A percentile compares a stretch with the other conserved stretches of the same genome.
phyloP scores from a whole-genome alignment of 441 rosid species.

The Oxalis stricta region DNA sequence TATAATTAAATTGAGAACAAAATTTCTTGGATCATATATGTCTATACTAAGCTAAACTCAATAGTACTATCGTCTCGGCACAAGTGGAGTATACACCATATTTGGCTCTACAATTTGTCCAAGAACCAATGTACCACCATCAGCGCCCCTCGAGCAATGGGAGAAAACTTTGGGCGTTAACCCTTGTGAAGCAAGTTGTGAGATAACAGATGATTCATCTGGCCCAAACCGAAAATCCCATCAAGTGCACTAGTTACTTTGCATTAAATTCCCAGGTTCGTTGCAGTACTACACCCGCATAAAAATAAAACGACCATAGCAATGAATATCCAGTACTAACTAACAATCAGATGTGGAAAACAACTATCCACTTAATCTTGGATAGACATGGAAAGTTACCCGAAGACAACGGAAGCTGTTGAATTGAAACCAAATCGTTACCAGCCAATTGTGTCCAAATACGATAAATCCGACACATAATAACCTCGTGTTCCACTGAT shows the following conservation, averaged over 20 bases:
- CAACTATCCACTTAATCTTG: too few relatives aligned
- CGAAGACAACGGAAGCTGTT: constrained; percentile 31
- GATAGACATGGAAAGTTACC: too few relatives aligned
- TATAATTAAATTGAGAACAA: too few relatives aligned
- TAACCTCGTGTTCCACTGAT: constrained; percentile 39
- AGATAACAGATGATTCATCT: constrained; percentile 47
- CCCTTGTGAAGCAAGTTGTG: constrained; percentile 53
- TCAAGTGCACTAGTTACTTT: constrained; percentile 63
- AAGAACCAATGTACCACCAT: constrained; percentile 70
- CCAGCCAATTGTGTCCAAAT: constrained; percentile 19
- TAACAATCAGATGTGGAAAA: too few relatives aligned
- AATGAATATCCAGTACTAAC: too few relatives aligned
- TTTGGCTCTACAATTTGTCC: constrained; percentile 66
- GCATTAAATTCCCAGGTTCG: constrained; percentile 55
- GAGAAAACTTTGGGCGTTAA: constrained; percentile 58
- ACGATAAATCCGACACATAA: constrained; percentile 27
- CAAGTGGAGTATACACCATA: constrained; percentile 61
- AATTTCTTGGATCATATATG: too few relatives aligned
- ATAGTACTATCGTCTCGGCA: constrained; percentile 44
- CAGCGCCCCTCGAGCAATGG: constrained; percentile 57
- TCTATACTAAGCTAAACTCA: background rate
- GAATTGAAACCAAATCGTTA: constrained; percentile 20
- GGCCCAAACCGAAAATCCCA: constrained; percentile 69
- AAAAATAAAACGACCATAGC: constrained; percentile 9
- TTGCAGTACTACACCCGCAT: constrained; percentile 57